Evolutionary conservation across 176 grass and related monocot species (phyloP), one percentile per base, ranked within the genome.

Genomic region (Aegilops speltoides): DNA sequence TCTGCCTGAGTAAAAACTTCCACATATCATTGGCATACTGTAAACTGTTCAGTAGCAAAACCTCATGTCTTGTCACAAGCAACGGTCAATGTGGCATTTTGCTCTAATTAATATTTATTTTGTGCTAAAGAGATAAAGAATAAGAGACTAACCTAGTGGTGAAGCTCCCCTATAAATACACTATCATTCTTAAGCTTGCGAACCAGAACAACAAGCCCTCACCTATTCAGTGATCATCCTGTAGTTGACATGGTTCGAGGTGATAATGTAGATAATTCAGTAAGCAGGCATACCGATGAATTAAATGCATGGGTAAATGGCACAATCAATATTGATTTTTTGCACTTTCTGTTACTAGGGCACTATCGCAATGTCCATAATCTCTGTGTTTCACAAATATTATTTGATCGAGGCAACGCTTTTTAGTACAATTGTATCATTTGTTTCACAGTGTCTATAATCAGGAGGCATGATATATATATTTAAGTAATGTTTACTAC

Each of bases 261-360:
- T 9, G 59, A 64, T 19, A 64, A 64, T 36, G 59, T 43, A 6
- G 59, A 64, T 28, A 79, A 16, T 7, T 26, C 36, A 28, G 41
- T 45, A 45, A 40, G 5, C 8, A 7, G 33, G 40, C n/a, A 40
- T 8, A 10, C n/a, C 5, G 4, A 64, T 2, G 77, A 79, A 41
- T 79, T 64, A n/a, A 43, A 64, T 10, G 77, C 36, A 19, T 79
- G 77, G 59, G 77, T 79, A 79, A 64, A 23, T 64, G 33, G 2
- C 37, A 50, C 13, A 50, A 19, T 20, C 5, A 57, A 20, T 36
- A 31, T 68, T 16, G 0, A 9, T 46, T 13, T 48, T 38, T 46
- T 48, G 13, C 16, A 7, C 15, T 17, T 75, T 75, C 1, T 41
- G 25, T 75, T 16, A 17, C 7, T n/a, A 0, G 37, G 11, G 11